Base-by-base conservation (phyloP, 2,329 filamentous ascomycete genomes). In the Xylariaceae sp. region DNA sequence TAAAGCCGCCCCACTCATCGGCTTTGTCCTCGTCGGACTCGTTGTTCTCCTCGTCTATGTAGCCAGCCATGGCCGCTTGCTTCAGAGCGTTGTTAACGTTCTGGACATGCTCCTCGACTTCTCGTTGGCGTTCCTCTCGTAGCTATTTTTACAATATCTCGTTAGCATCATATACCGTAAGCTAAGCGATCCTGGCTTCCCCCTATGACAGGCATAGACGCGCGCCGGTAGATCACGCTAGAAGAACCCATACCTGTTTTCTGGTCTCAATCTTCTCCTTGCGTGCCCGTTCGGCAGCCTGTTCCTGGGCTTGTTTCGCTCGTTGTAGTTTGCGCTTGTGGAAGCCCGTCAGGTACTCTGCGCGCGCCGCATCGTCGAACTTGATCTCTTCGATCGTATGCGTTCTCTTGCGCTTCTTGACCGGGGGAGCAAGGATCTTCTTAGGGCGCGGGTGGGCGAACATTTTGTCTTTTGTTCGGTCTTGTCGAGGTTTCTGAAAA, bases 261-360 rank as follows among this genome's bases (percentile, higher is more conserved):
- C 93, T 81, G 58, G 88, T 78, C 59, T 82, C 78, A 59, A 92
- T 82, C 71, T 82, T 89, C 73, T 96, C 92, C 69, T 92, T 84
- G 53, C 87, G 85, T 52, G 87, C 91, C 71, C 83, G 86, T 74
- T 90, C 88, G 51, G 84, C 86, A 2, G 90, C 90, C 67, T 88
- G 81, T 66, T 94, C 91, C 71, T 94, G 89, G 1, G 93, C 93
- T 74, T 87, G 80, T 77, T 96, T 95, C 66, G 87, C 86, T 44
- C 94, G 84, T 73, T 91, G 88, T 56, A 89, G 77, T 75, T 97
- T 97, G 74, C 94, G 88, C 81, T 97, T 99, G 79, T 93, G 92
- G 76, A 99, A 99, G 2, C 94, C 94, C 0, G 92, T 97, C 59
- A 99, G 81, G 72, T 90, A 99, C 70, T 97, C 92, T 65, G 88